Evolutionary conservation across 768 basidiomycete genomes (phyloP).

Genomic region (Pleurotus tuber-regium): DNA sequence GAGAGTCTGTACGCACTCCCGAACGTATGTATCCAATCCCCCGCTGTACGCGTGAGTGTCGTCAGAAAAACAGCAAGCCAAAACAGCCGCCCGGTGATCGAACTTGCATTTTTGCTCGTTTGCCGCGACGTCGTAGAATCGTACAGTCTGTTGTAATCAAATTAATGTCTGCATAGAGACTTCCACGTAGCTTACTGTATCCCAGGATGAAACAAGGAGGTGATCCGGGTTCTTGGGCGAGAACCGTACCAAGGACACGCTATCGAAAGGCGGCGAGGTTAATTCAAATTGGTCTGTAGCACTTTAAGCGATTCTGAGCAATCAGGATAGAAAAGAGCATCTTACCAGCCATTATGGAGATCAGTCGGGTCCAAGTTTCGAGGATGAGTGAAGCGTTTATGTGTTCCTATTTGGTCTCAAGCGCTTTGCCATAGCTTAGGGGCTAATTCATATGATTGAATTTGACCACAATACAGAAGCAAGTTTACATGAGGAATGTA

Average conservation of each 20-base stretch:
- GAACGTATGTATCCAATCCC: conserved; percentile 14
- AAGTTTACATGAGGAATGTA: too few species aligned
- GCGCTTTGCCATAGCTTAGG: too few species aligned
- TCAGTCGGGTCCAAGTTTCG: too few species aligned
- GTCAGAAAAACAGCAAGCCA: conserved; percentile 72
- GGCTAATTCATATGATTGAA: too few species aligned
- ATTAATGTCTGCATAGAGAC: too few species aligned
- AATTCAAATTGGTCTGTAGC: conserved; percentile 23
- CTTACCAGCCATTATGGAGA: neutral
- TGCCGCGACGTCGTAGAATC: conserved; percentile 54
- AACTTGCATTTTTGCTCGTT: conserved; percentile 78
- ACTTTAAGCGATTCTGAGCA: neutral
- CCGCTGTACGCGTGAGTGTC: conserved; percentile 48
- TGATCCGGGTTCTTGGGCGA: conserved; percentile 78
- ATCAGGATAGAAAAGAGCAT: neutral
- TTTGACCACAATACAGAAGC: too few species aligned
- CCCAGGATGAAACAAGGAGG: conserved; percentile 88
- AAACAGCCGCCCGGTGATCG: conserved; percentile 84
- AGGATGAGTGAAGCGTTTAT: too few species aligned
- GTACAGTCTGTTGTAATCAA: conserved; percentile 32
- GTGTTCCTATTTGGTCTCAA: too few species aligned
- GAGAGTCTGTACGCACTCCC: conserved; percentile 8
- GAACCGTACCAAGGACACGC: conserved; percentile 77
- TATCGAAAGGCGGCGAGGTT: conserved; percentile 78
- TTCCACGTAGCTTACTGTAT: conserved; percentile 57